These are phyloP conservation scores for Chlamydomonas schloesseri DNA, from an alignment of 139 green algal genomes.

Conservation along the genomic window DNA sequence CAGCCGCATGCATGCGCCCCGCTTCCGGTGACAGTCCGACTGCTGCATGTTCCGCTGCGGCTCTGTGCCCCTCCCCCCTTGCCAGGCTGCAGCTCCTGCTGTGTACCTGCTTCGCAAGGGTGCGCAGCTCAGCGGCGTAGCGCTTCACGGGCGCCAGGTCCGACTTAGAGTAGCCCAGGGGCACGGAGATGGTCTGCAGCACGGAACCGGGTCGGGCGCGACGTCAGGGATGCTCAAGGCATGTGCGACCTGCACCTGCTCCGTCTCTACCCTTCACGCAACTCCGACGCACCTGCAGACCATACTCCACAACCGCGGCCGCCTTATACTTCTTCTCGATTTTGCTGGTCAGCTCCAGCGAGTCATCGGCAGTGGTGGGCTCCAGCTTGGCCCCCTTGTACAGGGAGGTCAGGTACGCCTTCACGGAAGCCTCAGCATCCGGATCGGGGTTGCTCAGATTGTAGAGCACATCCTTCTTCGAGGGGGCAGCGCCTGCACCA, in stretches of 20 bases:
- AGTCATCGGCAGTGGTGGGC: conserved; percentile 38
- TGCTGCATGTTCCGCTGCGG: no score
- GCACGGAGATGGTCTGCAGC: conserved; percentile 60
- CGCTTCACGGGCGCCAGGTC: conserved; percentile 63
- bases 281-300: conserved; percentile 55
- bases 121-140: conserved; percentile 63
- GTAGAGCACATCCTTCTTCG: conserved; percentile 57
- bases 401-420: conserved; percentile 42
- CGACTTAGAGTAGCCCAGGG: conserved; percentile 48
- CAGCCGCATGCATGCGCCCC: no score
- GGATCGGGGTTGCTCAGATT: conserved; percentile 51
- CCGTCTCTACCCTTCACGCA: background rate
- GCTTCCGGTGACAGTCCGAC: no score
- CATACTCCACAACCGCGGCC: conserved; percentile 64
- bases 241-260: no score
- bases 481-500: conserved; percentile 46
- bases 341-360: conserved; percentile 53
- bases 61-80: background rate
- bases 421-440: conserved; percentile 54
- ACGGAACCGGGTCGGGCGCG: background rate
- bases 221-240: background rate
- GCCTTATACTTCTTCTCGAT: conserved; percentile 72
- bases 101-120: conserved; percentile 59
- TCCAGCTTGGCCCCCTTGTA: conserved; percentile 42
- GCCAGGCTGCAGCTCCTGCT: no score